Evolutionary conservation across 768 basidiomycete genomes (phyloP), one percentile per base, ranked within the genome.

Genomic region (Gymnopilus dilepis): DNA sequence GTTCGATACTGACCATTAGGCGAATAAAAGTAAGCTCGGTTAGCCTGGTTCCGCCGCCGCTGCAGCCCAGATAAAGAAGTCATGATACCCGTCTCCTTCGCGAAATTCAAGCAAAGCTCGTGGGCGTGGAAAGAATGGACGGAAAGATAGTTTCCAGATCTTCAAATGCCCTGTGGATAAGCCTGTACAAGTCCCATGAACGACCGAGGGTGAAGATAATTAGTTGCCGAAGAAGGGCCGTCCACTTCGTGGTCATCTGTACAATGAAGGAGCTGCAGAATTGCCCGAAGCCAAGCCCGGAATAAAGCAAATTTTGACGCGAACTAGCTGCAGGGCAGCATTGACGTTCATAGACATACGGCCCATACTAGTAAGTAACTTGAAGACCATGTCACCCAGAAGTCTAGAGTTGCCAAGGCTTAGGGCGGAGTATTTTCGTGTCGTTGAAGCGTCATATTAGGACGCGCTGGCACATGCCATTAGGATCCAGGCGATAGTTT

Each of bases 1-100:
- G 24, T 22, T 6, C 22, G 43, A 22, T 24, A 37, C 11, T 45
- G 21, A 17, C 45, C 17, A 12, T 13, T 15, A 47, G 17, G 45
- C 8, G 24, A 24, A 42, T 13, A 5, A 19, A 26, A 13, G 13
- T 8, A 11, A 11, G 9, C 11, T 28, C 22, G 45, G 45, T 6
- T 26, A 47, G 15, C 26, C 28, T 26, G 45, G 22, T 13, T 22
- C 24, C 45, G 24, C 13, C 26, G 43, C 34, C 34, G 7, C 34
- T 37, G 34, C 2, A 26, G 21, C 26, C 45, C 21, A 53, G 22
- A 21, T 34, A 22, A 28, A 38, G 17, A 37, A n/a, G 26, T 19
- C n/a, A 21, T 24, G 22, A 26, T 54, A 54, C 52, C 52, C 52
- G 52, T 54, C 37, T 54, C 52, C 37, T 17, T 54, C 51, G 15